These are phyloP conservation scores for Penstemon eatonii DNA, from an alignment of 257 asterid genomes.

Conservation along the genomic window DNA sequence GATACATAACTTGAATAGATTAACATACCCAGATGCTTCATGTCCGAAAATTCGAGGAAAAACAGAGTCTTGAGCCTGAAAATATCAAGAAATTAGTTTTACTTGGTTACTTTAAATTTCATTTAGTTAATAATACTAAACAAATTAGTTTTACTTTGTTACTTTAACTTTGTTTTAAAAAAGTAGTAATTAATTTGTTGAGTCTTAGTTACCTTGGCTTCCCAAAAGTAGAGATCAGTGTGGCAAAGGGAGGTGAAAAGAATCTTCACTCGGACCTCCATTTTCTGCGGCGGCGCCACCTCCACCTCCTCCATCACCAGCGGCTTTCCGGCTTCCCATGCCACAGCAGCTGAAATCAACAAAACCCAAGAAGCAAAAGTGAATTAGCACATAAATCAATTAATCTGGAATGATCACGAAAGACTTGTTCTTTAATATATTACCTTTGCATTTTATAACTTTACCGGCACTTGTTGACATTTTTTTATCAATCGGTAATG, in stretches of 20 bases:
- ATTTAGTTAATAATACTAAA: background rate
- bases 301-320: slow-evolving; percentile 72
- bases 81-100: slow-evolving; percentile 1
- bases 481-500: background rate
- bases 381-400: background rate
- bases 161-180: no score
- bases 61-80: slow-evolving; percentile 66
- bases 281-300: slow-evolving; percentile 79
- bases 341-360: slow-evolving; percentile 50
- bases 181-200: no score
- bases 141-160: no score
- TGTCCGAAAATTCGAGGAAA: slow-evolving; percentile 84
- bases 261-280: slow-evolving; percentile 75
- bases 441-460: slow-evolving; percentile 74
- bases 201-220: slow-evolving; percentile 54
- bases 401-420: background rate
- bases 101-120: no score
- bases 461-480: slow-evolving; percentile 58
- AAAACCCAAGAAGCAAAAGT: background rate
- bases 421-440: background rate
- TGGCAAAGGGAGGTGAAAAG: slow-evolving; percentile 73
- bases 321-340: slow-evolving; percentile 77
- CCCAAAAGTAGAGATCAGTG: slow-evolving; percentile 81
- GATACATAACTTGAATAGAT: background rate
- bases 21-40: slow-evolving; percentile 79